Percentiles rank a stretch among this genome's conserved stretches.
These are phyloP conservation scores for Barnettozyma sp. DNA, from an alignment of 805 yeast species.

Conservation along the genomic window DNA sequence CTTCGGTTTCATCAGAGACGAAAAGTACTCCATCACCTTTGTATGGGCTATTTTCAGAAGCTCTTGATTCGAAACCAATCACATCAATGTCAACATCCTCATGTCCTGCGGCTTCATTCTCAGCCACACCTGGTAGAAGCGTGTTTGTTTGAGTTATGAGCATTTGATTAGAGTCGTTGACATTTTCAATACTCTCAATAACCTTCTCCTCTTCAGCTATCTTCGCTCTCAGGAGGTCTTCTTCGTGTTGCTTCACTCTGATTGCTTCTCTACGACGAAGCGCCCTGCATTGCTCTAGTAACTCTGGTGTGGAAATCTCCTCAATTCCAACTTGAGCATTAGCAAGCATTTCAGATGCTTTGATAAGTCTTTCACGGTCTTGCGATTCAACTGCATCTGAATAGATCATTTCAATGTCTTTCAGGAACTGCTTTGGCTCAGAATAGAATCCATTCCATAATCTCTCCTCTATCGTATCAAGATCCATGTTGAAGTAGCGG, in stretches of 20 bases:
- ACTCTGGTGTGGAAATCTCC: constrained; percentile 70
- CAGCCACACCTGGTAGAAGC: constrained; percentile 4
- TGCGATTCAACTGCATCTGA: constrained; percentile 66
- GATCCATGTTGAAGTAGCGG: constrained; percentile 77
- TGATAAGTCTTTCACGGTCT: constrained; percentile 74
- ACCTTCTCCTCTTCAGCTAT: constrained; percentile 11
- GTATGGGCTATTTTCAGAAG: too few species aligned
- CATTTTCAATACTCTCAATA: not conserved
- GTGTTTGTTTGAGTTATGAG: constrained; percentile 5
- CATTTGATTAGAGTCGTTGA: not conserved
- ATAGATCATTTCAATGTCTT: constrained; percentile 79
- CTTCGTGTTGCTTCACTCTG: constrained; percentile 41
- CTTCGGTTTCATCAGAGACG: too few species aligned
- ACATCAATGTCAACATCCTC: not conserved
- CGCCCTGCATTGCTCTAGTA: constrained; percentile 69
- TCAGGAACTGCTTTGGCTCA: constrained; percentile 84
- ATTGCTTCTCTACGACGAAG: constrained; percentile 58
- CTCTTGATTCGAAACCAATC: too few species aligned
- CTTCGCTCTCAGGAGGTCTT: constrained; percentile 16
- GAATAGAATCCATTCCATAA: constrained; percentile 95
- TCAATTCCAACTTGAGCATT: constrained; percentile 95
- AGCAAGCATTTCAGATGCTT: constrained; percentile 92
- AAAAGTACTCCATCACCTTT: too few species aligned
- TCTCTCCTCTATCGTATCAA: constrained; percentile 90
- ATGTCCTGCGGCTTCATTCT: not conserved